Percentiles rank a stretch among this genome's conserved stretches.
phyloP scores from a whole-genome alignment of 257 asterid species.

The Solanum medicagineum region DNA sequence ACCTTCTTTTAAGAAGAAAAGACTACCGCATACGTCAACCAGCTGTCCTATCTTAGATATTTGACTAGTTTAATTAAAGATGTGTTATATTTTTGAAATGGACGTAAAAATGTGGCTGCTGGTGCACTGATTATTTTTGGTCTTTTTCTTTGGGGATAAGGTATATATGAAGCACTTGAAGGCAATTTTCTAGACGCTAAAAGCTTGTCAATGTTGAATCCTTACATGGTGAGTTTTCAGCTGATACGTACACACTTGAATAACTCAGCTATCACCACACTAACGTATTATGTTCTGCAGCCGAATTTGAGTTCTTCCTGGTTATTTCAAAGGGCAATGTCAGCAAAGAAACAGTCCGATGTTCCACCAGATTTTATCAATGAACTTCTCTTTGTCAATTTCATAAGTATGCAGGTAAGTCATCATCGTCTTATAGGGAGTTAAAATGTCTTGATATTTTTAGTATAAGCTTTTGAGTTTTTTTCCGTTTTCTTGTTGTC shows the following conservation, averaged over 20 bases:
- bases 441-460: not conserved
- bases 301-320: constrained; percentile 92
- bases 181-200: constrained; percentile 51
- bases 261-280: not conserved
- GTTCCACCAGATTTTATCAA: constrained; percentile 68
- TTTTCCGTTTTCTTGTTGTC: not conserved
- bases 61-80: not conserved
- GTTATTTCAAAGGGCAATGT: constrained; percentile 98
- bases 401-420: constrained; percentile 78
- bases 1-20: not conserved
- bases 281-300: constrained; percentile 26
- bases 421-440: too few relatives aligned
- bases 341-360: constrained; percentile 57
- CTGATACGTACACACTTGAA: not conserved
- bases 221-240: constrained; percentile 59
- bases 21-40: not conserved
- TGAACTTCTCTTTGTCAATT: constrained; percentile 76
- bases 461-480: not conserved
- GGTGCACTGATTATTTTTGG: not conserved
- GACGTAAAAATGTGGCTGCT: not conserved
- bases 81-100: not conserved
- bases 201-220: constrained; percentile 76
- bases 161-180: constrained; percentile 66
- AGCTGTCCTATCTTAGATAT: not conserved
- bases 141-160: constrained; percentile 26